Evolutionary conservation across 2,329 filamentous ascomycete species (phyloP).

Genomic region (Tolypocladium tropicale): DNA sequence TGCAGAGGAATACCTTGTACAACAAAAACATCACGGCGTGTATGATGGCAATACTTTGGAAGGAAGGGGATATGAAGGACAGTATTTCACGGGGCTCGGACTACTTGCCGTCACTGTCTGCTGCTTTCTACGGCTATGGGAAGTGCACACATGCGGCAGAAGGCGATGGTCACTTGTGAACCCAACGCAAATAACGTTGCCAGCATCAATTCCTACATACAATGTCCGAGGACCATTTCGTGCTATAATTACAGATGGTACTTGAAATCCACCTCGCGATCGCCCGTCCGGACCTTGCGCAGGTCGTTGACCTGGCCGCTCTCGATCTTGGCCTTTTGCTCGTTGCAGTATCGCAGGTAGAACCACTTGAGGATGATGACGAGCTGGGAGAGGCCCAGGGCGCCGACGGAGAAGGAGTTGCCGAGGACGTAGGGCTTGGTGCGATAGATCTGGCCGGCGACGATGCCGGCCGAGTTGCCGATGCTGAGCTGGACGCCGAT

Average conservation of each 20-base stretch:
- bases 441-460: conserved; percentile 27
- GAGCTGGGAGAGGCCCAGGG: conserved; percentile 18
- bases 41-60: neutral
- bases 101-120: neutral
- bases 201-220: neutral
- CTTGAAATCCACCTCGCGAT: conserved; percentile 34
- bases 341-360: conserved; percentile 33
- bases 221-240: neutral
- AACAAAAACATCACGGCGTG: too few species aligned
- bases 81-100: neutral
- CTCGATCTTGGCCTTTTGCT: conserved; percentile 22
- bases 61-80: neutral
- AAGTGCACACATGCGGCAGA: neutral
- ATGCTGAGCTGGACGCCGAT: conserved; percentile 35
- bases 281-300: conserved; percentile 33
- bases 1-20: neutral
- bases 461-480: conserved; percentile 34
- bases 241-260: conserved; percentile 24
- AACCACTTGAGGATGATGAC: conserved; percentile 27
- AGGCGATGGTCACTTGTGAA: neutral
- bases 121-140: neutral
- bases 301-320: conserved; percentile 31
- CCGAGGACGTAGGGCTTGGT: conserved; percentile 21
- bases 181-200: neutral
- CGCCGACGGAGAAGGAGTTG: conserved; percentile 13